phyloP scores from a whole-genome alignment of 768 basidiomycete genomes.

The Rhodotorula sphaerocarpa region DNA sequence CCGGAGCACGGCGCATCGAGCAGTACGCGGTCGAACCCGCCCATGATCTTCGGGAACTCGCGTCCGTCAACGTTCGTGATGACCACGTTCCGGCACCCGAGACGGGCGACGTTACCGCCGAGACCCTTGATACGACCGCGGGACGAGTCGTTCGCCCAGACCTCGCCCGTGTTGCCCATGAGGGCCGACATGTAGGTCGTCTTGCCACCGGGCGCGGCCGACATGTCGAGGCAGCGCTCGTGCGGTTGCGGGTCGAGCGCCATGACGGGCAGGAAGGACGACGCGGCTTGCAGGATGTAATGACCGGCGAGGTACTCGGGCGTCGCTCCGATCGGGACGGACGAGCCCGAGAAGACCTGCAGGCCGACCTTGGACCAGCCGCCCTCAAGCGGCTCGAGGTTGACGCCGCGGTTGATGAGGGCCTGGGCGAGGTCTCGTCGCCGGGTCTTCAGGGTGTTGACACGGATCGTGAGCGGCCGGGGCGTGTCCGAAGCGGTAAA shows the following conservation, averaged over 20 bases:
- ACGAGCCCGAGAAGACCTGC: constrained; percentile 76
- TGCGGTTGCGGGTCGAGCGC: constrained; percentile 84
- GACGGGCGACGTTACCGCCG: constrained; percentile 88
- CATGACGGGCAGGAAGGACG: constrained; percentile 98
- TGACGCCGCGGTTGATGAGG: constrained; percentile 90
- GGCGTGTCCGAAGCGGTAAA: constrained; percentile 95
- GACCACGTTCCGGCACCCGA: constrained; percentile 96
- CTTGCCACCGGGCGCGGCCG: constrained; percentile 95
- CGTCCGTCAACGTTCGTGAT: constrained; percentile 95
- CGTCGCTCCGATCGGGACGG: constrained; percentile 91
- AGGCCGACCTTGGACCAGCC: constrained; percentile 99
- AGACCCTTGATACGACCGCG: constrained; percentile 91
- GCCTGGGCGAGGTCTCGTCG: constrained; percentile 88
- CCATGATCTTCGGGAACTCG: constrained; percentile 97
- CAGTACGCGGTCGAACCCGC: constrained; percentile 94
- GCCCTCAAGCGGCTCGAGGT: constrained; percentile 83
- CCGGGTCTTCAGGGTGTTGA: constrained; percentile 88
- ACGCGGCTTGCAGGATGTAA: constrained; percentile 98
- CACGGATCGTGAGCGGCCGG: constrained; percentile 93
- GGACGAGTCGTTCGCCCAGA: constrained; percentile 95
- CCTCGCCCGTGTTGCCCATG: constrained; percentile 91
- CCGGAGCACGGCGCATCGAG: constrained; percentile 96
- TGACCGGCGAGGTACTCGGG: constrained; percentile 98
- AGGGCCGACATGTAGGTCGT: constrained; percentile 95
- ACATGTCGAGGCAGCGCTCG: constrained; percentile 95